These are phyloP conservation scores for Myxozyma lipomycoides DNA, from an alignment of 805 yeast genomes.

Conservation along the genomic window DNA sequence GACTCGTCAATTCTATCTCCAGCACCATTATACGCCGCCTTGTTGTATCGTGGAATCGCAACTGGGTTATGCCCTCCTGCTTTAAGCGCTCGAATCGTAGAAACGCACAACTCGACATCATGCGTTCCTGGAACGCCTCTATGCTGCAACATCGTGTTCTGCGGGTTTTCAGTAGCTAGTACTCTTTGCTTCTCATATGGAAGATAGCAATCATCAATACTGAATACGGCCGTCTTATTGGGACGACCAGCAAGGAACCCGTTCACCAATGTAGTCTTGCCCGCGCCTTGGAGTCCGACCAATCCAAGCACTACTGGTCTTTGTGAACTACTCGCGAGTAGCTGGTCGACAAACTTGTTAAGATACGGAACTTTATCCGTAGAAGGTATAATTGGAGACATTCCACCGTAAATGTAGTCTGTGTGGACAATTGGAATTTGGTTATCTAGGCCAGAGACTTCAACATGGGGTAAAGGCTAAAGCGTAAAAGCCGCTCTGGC, in stretches of 20 bases:
- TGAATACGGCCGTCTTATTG: constrained; percentile 42
- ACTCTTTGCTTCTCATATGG: constrained; percentile 56
- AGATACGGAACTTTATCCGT: neutral
- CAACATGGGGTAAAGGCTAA: too few relatives aligned
- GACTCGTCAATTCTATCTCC: constrained; percentile 63
- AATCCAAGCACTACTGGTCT: constrained; percentile 27
- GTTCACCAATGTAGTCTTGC: constrained; percentile 27
- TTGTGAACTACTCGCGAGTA: neutral
- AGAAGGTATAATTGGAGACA: neutral
- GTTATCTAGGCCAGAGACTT: too few relatives aligned
- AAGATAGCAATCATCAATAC: constrained; percentile 84
- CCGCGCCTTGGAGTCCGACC: constrained; percentile 30
- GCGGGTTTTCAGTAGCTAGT: constrained; percentile 42
- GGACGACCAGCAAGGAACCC: neutral
- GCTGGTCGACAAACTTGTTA: neutral
- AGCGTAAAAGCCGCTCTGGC: too few relatives aligned
- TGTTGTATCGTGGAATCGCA: constrained; percentile 69
- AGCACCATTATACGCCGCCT: constrained; percentile 61
- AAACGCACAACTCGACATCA: constrained; percentile 49
- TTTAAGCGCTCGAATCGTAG: constrained; percentile 35
- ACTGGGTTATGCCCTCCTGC: constrained; percentile 34
- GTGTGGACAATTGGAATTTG: too few relatives aligned
- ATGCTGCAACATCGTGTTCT: constrained; percentile 61
- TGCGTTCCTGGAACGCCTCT: constrained; percentile 95
- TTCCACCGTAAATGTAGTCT: too few relatives aligned